phyloP scores from a whole-genome alignment of 2,329 filamentous ascomycete genomes.

The Cercospora zeina region DNA sequence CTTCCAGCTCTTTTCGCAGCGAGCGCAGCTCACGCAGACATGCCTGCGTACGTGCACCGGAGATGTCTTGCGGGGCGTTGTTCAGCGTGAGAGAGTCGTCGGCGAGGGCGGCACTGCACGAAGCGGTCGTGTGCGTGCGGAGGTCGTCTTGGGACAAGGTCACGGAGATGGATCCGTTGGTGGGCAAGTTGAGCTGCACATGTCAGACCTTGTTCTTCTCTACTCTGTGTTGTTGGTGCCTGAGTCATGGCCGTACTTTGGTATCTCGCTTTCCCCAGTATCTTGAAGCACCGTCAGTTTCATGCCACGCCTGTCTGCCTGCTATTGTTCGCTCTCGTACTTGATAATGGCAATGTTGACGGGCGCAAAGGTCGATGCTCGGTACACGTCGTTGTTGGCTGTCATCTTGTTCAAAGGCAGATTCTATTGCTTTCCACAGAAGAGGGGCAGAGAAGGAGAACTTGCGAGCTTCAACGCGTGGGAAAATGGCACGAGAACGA shows the following conservation, averaged over 20 bases:
- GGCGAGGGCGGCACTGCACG: conserved; percentile 73
- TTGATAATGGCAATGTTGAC: conserved; percentile 99
- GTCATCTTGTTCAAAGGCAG: conserved; percentile 33
- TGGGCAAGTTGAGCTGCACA: conserved; percentile 71
- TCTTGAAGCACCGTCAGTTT: conserved; percentile 42
- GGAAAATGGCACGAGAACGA: conserved; percentile 5
- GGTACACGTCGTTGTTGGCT: conserved; percentile 63
- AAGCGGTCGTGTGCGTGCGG: conserved; percentile 92
- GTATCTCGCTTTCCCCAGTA: conserved; percentile 98
- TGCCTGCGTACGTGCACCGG: conserved; percentile 85
- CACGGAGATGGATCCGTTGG: conserved; percentile 95
- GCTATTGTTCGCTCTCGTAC: conserved; percentile 49
- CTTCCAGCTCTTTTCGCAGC: conserved; percentile 74
- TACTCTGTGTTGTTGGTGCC: background rate
- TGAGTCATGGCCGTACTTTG: conserved; percentile 71
- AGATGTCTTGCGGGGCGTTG: conserved; percentile 76
- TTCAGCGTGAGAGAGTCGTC: conserved; percentile 80
- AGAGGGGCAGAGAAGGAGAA: background rate
- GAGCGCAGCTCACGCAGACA: conserved; percentile 84
- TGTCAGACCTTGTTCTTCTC: background rate
- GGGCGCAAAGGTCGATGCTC: conserved; percentile 91
- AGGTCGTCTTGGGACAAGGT: conserved; percentile 93
- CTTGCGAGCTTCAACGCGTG: background rate
- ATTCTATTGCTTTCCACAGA: background rate
- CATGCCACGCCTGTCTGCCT: conserved; percentile 19